Percentiles rank a stretch among this genome's conserved stretches.
These are phyloP conservation scores for Primulina eburnea DNA, from an alignment of 257 asterid species.

Conservation along the genomic window DNA sequence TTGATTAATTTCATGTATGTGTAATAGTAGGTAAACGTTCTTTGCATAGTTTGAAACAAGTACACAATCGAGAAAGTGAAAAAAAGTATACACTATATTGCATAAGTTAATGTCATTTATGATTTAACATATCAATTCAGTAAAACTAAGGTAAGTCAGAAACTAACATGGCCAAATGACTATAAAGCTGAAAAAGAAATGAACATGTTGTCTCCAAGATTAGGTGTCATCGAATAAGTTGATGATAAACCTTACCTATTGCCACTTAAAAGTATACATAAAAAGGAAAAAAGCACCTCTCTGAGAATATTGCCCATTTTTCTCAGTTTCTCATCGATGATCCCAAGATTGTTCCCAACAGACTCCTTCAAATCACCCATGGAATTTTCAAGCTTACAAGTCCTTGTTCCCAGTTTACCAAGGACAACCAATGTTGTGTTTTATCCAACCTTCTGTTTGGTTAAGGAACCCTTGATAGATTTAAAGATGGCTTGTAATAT, in stretches of 20 bases:
- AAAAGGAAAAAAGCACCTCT: constrained; percentile 51
- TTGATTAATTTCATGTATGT: neutral
- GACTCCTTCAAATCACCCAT: constrained; percentile 77
- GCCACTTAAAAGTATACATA: constrained; percentile 4
- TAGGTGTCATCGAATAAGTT: neutral
- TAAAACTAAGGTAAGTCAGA: neutral
- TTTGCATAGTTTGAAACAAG: neutral
- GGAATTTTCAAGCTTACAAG: constrained; percentile 68
- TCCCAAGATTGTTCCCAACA: constrained; percentile 66
- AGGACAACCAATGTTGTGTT: too few relatives aligned
- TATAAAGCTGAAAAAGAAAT: neutral
- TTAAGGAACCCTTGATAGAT: too few relatives aligned
- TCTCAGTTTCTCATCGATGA: constrained; percentile 74
- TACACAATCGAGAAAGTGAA: neutral
- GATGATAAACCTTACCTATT: neutral
- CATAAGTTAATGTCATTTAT: constrained; percentile 2
- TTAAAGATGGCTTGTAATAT: too few relatives aligned
- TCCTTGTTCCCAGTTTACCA: constrained; percentile 32
- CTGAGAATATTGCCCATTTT: constrained; percentile 71
- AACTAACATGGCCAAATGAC: neutral
- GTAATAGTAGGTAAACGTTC: neutral
- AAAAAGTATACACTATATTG: neutral
- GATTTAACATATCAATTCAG: neutral
- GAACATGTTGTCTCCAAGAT: neutral
- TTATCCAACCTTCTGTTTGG: too few relatives aligned